phyloP scores from a whole-genome alignment of 192 early-diverging fungal species.

The Hyaloraphidium curvatum region DNA sequence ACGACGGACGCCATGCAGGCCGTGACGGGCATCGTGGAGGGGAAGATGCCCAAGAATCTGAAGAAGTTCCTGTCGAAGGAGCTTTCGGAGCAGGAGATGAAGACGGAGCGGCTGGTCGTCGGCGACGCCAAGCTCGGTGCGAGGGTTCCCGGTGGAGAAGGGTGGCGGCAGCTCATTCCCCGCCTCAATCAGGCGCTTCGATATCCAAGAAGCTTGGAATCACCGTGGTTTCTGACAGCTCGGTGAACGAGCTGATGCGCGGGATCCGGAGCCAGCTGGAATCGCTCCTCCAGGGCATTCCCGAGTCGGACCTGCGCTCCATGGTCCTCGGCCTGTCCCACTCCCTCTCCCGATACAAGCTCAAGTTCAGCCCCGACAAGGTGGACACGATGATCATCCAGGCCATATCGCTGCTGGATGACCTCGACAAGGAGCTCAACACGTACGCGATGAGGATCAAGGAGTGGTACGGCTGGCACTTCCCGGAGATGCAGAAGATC shows the following conservation, averaged over 20 bases:
- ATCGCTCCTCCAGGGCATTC: slow-evolving; percentile 68
- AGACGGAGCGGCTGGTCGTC: slow-evolving; percentile 79
- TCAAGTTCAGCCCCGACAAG: slow-evolving; percentile 99
- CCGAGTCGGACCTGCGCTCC: slow-evolving; percentile 70
- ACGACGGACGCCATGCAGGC: slow-evolving; percentile 92
- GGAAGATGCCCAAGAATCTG: slow-evolving; percentile 86
- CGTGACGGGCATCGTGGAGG: slow-evolving; percentile 88
- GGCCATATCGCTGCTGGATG: slow-evolving; percentile 59
- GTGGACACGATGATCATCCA: slow-evolving; percentile 54
- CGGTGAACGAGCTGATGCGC: slow-evolving; percentile 80
- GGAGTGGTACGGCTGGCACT: slow-evolving; percentile 99
- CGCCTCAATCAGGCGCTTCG: slow-evolving; percentile 18
- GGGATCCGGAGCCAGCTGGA: slow-evolving; percentile 90
- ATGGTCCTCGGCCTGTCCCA: slow-evolving; percentile 98
- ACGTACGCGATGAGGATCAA: slow-evolving; percentile 92
- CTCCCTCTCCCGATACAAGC: slow-evolving; percentile 96
- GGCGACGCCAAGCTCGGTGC: slow-evolving; percentile 83
- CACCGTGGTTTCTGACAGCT: slow-evolving; percentile 59
- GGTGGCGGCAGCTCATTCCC: not conserved
- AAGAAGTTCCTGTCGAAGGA: slow-evolving; percentile 77
- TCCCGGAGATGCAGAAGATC: slow-evolving; percentile 96
- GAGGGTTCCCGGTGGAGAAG: slow-evolving; percentile 9
- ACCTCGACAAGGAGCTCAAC: slow-evolving; percentile 99
- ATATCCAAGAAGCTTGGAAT: slow-evolving; percentile 75
- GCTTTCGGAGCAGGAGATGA: slow-evolving; percentile 68